Evolutionary conservation across 257 asterid species (phyloP).

Genomic region (Lantana camara): DNA sequence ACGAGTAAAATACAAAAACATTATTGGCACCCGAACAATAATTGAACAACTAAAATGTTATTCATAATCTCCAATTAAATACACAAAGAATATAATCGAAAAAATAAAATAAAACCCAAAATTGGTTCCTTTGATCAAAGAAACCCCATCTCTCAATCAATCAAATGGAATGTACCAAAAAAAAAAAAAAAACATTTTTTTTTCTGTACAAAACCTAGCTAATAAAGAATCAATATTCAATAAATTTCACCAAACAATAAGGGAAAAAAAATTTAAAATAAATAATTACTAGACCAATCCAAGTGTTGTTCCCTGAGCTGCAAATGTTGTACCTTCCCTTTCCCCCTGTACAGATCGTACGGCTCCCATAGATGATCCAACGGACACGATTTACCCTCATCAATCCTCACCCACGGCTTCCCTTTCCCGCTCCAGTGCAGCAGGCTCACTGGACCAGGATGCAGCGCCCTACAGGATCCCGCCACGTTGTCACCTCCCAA

Average conservation of each 20-base stretch:
- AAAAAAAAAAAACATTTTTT: not conserved
- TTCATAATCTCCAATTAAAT: slow-evolving; percentile 22
- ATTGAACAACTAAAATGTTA: slow-evolving; percentile 30
- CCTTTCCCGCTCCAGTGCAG: slow-evolving; percentile 65
- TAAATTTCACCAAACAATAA: too few species aligned
- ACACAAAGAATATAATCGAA: slow-evolving; percentile 24
- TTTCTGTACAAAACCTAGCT: slow-evolving; percentile 49
- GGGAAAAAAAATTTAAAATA: slow-evolving; percentile 34
- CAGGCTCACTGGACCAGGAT: slow-evolving; percentile 82
- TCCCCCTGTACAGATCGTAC: slow-evolving; percentile 60
- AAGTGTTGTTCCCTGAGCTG: slow-evolving; percentile 27
- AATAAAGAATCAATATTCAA: slow-evolving; percentile 30
- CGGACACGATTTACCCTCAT: slow-evolving; percentile 69
- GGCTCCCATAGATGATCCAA: slow-evolving; percentile 83
- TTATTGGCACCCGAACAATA: not conserved
- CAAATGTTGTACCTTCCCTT: slow-evolving; percentile 28
- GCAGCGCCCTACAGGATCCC: slow-evolving; percentile 75
- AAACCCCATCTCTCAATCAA: slow-evolving; percentile 24
- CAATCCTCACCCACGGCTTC: slow-evolving; percentile 82
- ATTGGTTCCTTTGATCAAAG: slow-evolving; percentile 41
- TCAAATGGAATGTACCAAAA: slow-evolving; percentile 15
- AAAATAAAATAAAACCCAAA: slow-evolving; percentile 22
- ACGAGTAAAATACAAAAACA: too few species aligned
- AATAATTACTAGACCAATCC: slow-evolving; percentile 19
- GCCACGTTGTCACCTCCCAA: slow-evolving; percentile 79